Conservation (phyloP, 345 rosid species). For the Populus ilicifolia region DNA sequence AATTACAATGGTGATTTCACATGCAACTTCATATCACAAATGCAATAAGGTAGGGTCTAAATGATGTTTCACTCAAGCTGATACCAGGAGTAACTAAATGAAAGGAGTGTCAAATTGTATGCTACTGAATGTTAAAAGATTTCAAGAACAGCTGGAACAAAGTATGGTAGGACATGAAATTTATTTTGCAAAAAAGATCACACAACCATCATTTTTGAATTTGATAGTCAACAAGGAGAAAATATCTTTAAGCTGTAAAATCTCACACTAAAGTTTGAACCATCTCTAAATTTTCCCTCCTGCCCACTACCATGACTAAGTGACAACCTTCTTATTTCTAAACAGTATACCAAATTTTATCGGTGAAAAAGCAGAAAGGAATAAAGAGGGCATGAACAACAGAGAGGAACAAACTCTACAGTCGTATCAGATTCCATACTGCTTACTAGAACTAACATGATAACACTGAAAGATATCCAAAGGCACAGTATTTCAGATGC, state of each 20-base stretch:
- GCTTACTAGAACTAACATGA: not conserved
- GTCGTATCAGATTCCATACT: not conserved
- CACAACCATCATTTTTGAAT: not conserved
- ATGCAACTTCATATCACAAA: not conserved
- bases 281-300: not conserved
- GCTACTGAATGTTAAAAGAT: not conserved
- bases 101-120: not conserved
- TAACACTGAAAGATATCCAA: not conserved
- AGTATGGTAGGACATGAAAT: not conserved
- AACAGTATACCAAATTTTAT: not conserved
- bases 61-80: not conserved
- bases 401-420: not conserved
- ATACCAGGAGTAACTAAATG: no score
- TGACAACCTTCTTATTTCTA: not conserved
- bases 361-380: not conserved
- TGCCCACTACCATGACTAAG: not conserved
- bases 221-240: not conserved
- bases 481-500: not conserved
- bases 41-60: not conserved
- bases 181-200: not conserved
- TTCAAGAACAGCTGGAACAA: not conserved
- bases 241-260: no score
- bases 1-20: not conserved
- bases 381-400: not conserved
- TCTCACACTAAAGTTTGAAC: not conserved